Conservation (phyloP, 2,329 filamentous ascomycete species). For the Colletotrichum chrysophilum region DNA sequence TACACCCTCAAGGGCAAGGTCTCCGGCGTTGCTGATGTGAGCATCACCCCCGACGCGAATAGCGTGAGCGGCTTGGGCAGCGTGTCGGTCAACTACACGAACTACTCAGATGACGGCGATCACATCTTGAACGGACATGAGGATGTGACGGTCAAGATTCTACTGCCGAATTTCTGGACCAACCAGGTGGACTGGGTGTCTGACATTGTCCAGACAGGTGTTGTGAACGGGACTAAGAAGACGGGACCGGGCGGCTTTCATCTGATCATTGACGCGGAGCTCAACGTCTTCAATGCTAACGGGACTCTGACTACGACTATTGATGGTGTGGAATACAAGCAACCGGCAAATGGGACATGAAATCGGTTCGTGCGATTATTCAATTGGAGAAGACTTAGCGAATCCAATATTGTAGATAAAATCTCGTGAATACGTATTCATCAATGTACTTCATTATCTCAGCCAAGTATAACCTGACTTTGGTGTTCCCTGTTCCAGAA, state of each 20-base stretch:
- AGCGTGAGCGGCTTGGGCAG: constrained; percentile 25
- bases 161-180: constrained; percentile 23
- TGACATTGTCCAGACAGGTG: constrained; percentile 37
- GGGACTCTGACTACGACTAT: constrained; percentile 42
- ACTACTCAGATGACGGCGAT: constrained; percentile 39
- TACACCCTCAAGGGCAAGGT: constrained; percentile 27
- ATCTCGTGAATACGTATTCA: too few relatives aligned
- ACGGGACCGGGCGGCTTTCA: constrained; percentile 43
- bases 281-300: constrained; percentile 44
- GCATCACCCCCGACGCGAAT: constrained; percentile 10
- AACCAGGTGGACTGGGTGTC: constrained; percentile 42
- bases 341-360: constrained; percentile 39
- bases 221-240: constrained; percentile 34
- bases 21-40: constrained; percentile 25
- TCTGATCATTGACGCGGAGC: constrained; percentile 39
- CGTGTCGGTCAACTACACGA: constrained; percentile 36
- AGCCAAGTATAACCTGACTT: too few relatives aligned
- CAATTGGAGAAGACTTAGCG: too few relatives aligned
- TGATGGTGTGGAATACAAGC: constrained; percentile 38
- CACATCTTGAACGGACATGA: constrained; percentile 38
- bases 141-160: constrained; percentile 31
- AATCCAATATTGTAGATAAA: too few relatives aligned
- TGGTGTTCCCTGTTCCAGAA: too few relatives aligned
- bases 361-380: too few relatives aligned
- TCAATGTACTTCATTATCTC: too few relatives aligned